A percentile compares a stretch with the other conserved stretches of the same genome.
These are phyloP conservation scores for Chlamydomonas reinhardtii DNA, from an alignment of 163 green algal genomes.

Conservation along the genomic window DNA sequence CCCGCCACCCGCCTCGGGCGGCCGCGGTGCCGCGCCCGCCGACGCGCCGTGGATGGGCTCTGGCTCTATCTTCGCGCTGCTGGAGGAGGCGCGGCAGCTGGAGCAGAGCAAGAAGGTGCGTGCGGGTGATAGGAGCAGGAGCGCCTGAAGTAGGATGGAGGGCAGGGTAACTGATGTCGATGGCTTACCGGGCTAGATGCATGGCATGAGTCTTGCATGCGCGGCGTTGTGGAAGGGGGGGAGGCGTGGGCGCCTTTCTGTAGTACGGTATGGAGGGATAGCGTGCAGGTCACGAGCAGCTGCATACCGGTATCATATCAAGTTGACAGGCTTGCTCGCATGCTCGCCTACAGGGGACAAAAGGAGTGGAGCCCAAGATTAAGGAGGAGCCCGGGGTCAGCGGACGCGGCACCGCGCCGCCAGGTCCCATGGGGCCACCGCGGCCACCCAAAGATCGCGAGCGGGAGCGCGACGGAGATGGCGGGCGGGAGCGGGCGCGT, in stretches of 20 bases:
- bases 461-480: background rate
- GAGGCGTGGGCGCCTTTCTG: too few relatives aligned
- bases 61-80: slow-evolving; percentile 30
- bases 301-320: too few relatives aligned
- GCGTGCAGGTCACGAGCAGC: too few relatives aligned
- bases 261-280: too few relatives aligned
- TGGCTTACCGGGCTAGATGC: too few relatives aligned
- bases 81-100: slow-evolving; percentile 34
- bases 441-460: background rate
- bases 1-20: background rate
- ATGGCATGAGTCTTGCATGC: too few relatives aligned
- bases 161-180: too few relatives aligned
- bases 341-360: background rate
- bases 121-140: too few relatives aligned
- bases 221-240: too few relatives aligned
- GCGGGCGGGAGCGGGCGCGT: background rate
- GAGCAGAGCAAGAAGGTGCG: slow-evolving; percentile 35
- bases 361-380: too few relatives aligned
- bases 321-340: too few relatives aligned
- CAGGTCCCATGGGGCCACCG: background rate
- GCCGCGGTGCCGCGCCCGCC: background rate
- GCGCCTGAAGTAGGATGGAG: too few relatives aligned
- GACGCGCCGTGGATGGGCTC: slow-evolving; percentile 11
- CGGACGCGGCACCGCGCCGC: background rate
- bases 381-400: background rate